phyloP scores from a whole-genome alignment of 495 filamentous ascomycete genomes.

The Penicillium macrosclerotiorum region DNA sequence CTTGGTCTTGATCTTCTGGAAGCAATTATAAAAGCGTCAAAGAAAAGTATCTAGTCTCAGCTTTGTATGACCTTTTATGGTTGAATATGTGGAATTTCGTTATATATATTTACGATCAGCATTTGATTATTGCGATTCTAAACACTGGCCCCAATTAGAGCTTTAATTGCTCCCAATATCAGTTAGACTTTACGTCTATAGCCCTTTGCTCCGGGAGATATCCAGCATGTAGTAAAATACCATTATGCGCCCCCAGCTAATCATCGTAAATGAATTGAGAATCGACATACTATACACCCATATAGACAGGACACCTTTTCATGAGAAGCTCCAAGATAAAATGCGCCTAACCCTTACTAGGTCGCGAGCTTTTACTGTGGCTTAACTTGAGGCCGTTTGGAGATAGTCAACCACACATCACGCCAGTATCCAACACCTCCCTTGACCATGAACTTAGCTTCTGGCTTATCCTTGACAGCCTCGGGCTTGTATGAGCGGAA shows the following conservation, averaged over 20 bases:
- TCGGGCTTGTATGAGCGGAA: constrained; percentile 36
- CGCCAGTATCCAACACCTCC: constrained; percentile 50
- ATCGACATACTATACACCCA: too few species aligned
- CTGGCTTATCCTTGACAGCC: constrained; percentile 30
- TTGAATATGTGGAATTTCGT: constrained; percentile 2
- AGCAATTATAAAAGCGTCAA: background rate
- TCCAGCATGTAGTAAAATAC: too few species aligned
- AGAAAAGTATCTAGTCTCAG: constrained; percentile 3
- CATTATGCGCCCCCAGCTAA: too few species aligned
- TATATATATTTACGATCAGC: constrained; percentile 5
- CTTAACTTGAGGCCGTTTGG: constrained; percentile 20
- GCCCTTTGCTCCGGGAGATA: too few species aligned
- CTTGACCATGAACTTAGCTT: constrained; percentile 41
- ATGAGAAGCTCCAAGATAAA: too few species aligned
- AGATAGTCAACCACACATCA: constrained; percentile 46
- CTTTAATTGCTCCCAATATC: too few species aligned
- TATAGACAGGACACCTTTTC: too few species aligned
- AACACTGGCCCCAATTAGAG: background rate
- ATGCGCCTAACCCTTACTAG: too few species aligned
- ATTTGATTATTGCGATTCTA: background rate
- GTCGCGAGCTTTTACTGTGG: too few species aligned
- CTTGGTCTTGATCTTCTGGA: background rate
- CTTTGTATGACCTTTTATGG: background rate
- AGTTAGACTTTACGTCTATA: too few species aligned
- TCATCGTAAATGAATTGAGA: too few species aligned